Evolutionary conservation across 2,329 filamentous ascomycete species (phyloP).

Genomic region (Calonectria crousiana): DNA sequence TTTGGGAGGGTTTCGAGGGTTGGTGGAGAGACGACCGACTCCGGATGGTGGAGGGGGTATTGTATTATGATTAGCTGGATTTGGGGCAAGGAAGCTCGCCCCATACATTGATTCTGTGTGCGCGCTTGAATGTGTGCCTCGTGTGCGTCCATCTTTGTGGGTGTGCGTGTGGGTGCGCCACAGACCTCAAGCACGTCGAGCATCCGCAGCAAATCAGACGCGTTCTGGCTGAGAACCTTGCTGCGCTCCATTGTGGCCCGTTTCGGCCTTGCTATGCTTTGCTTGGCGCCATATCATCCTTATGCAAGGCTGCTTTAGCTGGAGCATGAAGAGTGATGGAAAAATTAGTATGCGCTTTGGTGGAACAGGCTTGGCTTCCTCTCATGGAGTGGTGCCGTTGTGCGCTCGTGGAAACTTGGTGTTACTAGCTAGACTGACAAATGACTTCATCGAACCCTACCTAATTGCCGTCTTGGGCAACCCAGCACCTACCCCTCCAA

Average conservation of each 20-base stretch:
- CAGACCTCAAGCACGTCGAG: slow-evolving; percentile 18
- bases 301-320: background rate
- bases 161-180: slow-evolving; percentile 16
- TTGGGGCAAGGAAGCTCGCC: slow-evolving; percentile 25
- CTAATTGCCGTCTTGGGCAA: slow-evolving; percentile 33
- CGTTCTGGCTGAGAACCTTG: slow-evolving; percentile 10
- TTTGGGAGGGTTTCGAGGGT: slow-evolving; percentile 40
- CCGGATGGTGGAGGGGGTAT: slow-evolving; percentile 27
- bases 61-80: slow-evolving; percentile 27
- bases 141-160: slow-evolving; percentile 33
- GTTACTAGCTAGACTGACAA: slow-evolving; percentile 14
- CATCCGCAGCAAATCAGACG: slow-evolving; percentile 14
- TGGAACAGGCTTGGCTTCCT: background rate
- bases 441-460: slow-evolving; percentile 44
- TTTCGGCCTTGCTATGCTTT: background rate
- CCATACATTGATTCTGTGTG: slow-evolving; percentile 28
- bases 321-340: background rate
- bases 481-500: slow-evolving; percentile 21
- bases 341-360: background rate
- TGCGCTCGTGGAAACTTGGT: slow-evolving; percentile 25
- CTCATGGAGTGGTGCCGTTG: background rate
- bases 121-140: slow-evolving; percentile 27
- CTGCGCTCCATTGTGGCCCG: slow-evolving; percentile 7
- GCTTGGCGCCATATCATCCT: background rate
- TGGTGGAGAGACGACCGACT: slow-evolving; percentile 31